Evolutionary conservation across 306 rosid species (phyloP).

Genomic region (Vigna mungo): DNA sequence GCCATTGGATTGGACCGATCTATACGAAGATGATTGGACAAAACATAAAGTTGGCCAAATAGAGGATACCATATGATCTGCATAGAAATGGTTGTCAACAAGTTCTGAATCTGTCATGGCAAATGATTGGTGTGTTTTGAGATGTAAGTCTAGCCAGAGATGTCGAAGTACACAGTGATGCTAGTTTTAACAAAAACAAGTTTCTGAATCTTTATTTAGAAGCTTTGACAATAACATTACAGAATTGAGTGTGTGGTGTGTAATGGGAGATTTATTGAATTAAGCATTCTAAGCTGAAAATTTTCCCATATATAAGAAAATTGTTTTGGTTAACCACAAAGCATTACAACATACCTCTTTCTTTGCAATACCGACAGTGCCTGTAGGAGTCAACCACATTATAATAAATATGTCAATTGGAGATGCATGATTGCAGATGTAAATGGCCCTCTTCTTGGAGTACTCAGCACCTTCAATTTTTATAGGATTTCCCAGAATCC

Average conservation of each 20-base stretch:
- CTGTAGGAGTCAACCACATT: constrained; percentile 73
- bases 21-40: constrained; percentile 74
- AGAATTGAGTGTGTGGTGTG: neutral
- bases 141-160: too few species aligned
- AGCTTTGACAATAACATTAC: constrained; percentile 5
- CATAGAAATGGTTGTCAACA: constrained; percentile 16
- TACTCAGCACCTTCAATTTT: constrained; percentile 67
- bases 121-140: too few species aligned
- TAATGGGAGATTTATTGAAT: neutral
- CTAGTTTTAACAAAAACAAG: neutral
- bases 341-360: constrained; percentile 58
- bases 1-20: constrained; percentile 67
- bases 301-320: neutral
- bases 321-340: neutral
- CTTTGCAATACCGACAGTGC: constrained; percentile 74
- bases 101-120: neutral
- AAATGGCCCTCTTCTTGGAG: constrained; percentile 60
- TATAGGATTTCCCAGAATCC: constrained; percentile 74
- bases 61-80: constrained; percentile 76
- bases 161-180: too few species aligned
- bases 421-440: constrained; percentile 73
- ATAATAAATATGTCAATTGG: constrained; percentile 65
- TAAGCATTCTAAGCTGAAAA: neutral
- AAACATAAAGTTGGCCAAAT: constrained; percentile 69
- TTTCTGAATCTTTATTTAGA: neutral